phyloP scores from a whole-genome alignment of 2,329 filamentous ascomycete genomes.

The Ophiostoma australiae region DNA sequence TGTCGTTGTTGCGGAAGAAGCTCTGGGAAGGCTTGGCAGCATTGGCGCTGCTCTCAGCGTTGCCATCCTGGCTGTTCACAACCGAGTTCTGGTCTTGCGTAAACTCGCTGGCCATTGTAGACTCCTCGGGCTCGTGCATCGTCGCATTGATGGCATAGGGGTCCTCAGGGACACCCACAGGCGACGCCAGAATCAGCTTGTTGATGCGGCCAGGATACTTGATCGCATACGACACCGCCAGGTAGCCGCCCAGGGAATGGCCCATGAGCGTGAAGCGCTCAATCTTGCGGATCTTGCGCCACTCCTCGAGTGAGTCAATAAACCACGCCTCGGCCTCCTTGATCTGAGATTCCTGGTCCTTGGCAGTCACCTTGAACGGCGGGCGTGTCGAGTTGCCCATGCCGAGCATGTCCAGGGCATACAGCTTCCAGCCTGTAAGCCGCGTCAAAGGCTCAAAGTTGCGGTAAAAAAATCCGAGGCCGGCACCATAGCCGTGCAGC shows the following conservation, averaged over 20 bases:
- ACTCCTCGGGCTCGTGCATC: conserved; percentile 71
- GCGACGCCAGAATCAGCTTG: conserved; percentile 91
- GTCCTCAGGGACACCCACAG: conserved; percentile 90
- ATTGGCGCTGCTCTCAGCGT: neutral
- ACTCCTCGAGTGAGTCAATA: conserved; percentile 91
- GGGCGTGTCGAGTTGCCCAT: conserved; percentile 89
- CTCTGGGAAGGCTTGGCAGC: conserved; percentile 33
- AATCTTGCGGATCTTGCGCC: conserved; percentile 81
- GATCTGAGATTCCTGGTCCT: conserved; percentile 76
- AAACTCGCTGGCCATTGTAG: conserved; percentile 72
- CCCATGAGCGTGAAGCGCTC: conserved; percentile 91
- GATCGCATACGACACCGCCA: conserved; percentile 88
- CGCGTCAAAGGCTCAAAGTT: conserved; percentile 89
- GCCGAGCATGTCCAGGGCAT: conserved; percentile 88
- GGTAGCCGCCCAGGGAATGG: conserved; percentile 90
- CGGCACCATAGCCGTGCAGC: conserved; percentile 93
- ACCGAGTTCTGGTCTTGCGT: conserved; percentile 63
- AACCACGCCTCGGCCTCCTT: conserved; percentile 93
- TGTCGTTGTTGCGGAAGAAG: conserved; percentile 34
- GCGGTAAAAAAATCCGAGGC: conserved; percentile 96
- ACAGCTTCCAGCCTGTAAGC: conserved; percentile 76
- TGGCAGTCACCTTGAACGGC: conserved; percentile 76
- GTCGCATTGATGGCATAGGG: conserved; percentile 79
- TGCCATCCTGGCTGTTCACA: conserved; percentile 33
- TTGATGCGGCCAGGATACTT: conserved; percentile 94